Base-by-base conservation (phyloP, 805 yeast species). In the Hanseniaspora taiwanica region DNA sequence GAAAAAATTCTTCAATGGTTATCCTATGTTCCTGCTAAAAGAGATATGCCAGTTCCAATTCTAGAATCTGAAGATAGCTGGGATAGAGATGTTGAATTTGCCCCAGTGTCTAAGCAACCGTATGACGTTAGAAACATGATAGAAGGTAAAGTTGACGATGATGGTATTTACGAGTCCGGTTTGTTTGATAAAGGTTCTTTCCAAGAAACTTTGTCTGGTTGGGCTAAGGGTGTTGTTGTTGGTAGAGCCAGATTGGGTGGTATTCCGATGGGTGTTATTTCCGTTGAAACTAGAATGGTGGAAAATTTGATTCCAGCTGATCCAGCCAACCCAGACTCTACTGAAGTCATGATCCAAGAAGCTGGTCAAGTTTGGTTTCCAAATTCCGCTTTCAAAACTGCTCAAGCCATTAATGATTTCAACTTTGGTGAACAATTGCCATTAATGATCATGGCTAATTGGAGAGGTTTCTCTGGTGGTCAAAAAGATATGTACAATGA, bases 381-480 rank as follows among this genome's bases (percentile, higher is more conserved):
- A 53, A 91, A 91, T 69, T 82, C 95, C 46, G 98, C 99, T 16
- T 91, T 82, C 74, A 91, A 91, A 77, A 91, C 99, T 35, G 94
- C 99, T 3, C 98, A 91, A 68, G 97, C 98, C 18, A 89, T 91
- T 54, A 81, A 80, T 49, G 98, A 91, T 60, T 91, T 91, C 76
- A 91, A 91, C 72, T 69, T 85, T 58, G 99, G 99, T 71, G 99
- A 91, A 65, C 89, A 87, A 64, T 72, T 91, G 57, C 99, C 99
- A 48, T 71, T 91, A 63, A 83, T 91, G 94, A 85, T 91, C 50
- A 68, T 91, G 52, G 98, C 98, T 44, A 91, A 91, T 75, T 91
- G 99, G 99, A 83, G 99, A 78, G 99, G 99, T 56, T 91, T 91
- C 78, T 85, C 96, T 50, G 98, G 99, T 71, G 98, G 99, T 62